phyloP scores from a whole-genome alignment of 2,329 filamentous ascomycete species.

The Sordariomycetes sp. region DNA sequence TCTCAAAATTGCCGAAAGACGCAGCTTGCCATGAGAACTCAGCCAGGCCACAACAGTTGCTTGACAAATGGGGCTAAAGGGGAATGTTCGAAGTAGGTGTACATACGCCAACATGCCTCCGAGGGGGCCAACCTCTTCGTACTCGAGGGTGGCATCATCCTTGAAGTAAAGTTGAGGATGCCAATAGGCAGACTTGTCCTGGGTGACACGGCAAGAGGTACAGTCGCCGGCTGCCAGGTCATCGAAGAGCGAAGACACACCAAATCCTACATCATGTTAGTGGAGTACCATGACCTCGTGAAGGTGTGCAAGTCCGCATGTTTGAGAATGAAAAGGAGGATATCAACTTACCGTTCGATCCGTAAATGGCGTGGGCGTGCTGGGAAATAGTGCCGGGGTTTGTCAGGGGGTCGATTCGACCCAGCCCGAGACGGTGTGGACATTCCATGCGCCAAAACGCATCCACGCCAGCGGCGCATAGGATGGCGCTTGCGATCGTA shows the following conservation, averaged over 20 bases:
- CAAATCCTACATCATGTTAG: conserved; percentile 45
- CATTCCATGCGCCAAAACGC: conserved; percentile 92
- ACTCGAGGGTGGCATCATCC: conserved; percentile 50
- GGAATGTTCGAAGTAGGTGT: neutral
- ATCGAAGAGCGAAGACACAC: conserved; percentile 41
- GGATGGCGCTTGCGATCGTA: neutral
- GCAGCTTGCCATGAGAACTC: no score
- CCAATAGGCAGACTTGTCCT: conserved; percentile 89
- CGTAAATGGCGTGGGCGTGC: conserved; percentile 69
- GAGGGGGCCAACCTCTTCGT: conserved; percentile 59
- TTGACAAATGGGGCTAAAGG: neutral
- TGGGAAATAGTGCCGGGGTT: conserved; percentile 44
- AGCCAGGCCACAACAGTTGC: neutral
- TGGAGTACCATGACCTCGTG: neutral
- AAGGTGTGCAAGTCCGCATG: no score
- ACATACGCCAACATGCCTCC: conserved; percentile 81
- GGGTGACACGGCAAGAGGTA: conserved; percentile 68
- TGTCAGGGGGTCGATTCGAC: conserved; percentile 69
- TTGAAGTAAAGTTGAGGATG: conserved; percentile 69
- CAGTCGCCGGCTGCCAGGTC: conserved; percentile 54
- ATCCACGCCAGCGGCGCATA: conserved; percentile 13
- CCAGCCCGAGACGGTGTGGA: conserved; percentile 56
- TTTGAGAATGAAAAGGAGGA: neutral
- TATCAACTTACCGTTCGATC: conserved; percentile 56
- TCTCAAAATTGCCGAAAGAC: no score